A percentile compares a stretch with the other conserved stretches of the same genome.
These are phyloP conservation scores for Hygrocybe punicea DNA, from an alignment of 768 basidiomycete species.

Conservation along the genomic window DNA sequence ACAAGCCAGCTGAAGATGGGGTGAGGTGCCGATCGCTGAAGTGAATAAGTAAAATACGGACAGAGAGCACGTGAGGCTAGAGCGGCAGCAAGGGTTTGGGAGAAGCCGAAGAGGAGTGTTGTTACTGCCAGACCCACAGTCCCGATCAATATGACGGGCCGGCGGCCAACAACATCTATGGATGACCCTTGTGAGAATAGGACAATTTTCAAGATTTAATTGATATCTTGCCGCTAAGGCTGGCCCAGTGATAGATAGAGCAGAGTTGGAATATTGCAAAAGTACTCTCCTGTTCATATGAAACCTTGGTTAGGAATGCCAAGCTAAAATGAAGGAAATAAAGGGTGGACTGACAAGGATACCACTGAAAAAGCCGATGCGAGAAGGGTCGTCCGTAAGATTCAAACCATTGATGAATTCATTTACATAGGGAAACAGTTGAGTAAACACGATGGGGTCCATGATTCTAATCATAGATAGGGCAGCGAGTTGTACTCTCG, in stretches of 20 bases:
- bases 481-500: slow-evolving; percentile 42
- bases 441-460: slow-evolving; percentile 59
- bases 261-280: slow-evolving; percentile 57
- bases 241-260: slow-evolving; percentile 60
- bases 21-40: neutral
- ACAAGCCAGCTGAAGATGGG: slow-evolving; percentile 46
- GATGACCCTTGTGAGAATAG: no score
- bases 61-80: no score
- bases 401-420: slow-evolving; percentile 56
- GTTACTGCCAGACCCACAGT: no score
- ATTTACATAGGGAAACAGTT: slow-evolving; percentile 68
- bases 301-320: no score
- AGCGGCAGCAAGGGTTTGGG: no score
- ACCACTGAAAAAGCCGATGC: slow-evolving; percentile 65
- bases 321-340: no score
- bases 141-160: no score
- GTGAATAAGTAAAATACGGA: no score
- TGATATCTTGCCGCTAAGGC: slow-evolving; percentile 43
- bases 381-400: slow-evolving; percentile 51
- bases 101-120: no score
- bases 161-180: no score
- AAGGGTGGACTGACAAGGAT: slow-evolving; percentile 44
- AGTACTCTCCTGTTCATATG: slow-evolving; percentile 57
- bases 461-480: slow-evolving; percentile 53
- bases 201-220: neutral